These are phyloP conservation scores for Colletotrichum sp. DNA, from an alignment of 2,329 filamentous ascomycete genomes.

Conservation along the genomic window DNA sequence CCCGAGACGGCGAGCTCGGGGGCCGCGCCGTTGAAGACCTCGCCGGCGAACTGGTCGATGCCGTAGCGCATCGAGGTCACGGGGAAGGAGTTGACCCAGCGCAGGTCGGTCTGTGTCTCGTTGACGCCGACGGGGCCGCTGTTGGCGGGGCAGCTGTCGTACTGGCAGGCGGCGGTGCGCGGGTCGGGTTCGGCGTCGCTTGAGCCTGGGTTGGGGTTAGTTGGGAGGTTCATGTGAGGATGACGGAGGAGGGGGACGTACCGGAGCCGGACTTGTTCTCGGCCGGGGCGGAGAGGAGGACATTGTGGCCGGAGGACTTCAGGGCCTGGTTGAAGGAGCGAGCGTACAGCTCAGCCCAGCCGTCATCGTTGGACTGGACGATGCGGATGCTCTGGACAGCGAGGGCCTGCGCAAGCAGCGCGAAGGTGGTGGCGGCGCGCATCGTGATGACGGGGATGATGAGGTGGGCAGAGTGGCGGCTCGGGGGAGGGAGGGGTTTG, in stretches of 20 bases:
- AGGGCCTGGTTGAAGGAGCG: slow-evolving; percentile 64
- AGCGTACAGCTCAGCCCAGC: slow-evolving; percentile 74
- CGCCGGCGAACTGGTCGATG: slow-evolving; percentile 59
- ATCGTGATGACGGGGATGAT: neutral
- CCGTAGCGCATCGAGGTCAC: slow-evolving; percentile 69
- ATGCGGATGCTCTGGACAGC: slow-evolving; percentile 49
- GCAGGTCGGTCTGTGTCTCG: slow-evolving; percentile 59
- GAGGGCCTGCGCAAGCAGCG: slow-evolving; percentile 14
- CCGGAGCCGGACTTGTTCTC: slow-evolving; percentile 66
- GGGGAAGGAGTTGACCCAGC: slow-evolving; percentile 76
- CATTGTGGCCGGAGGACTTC: slow-evolving; percentile 59
- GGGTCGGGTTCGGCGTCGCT: slow-evolving; percentile 46
- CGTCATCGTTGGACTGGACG: slow-evolving; percentile 74
- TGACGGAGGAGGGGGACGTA: neutral
- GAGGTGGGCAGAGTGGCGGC: neutral
- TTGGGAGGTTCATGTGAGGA: neutral
- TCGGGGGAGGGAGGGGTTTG: neutral
- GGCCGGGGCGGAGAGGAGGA: slow-evolving; percentile 70
- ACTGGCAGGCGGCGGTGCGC: slow-evolving; percentile 61
- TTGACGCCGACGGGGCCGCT: slow-evolving; percentile 64
- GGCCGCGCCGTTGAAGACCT: slow-evolving; percentile 54
- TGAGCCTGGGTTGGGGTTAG: slow-evolving; percentile 49
- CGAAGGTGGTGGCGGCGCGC: slow-evolving; percentile 6
- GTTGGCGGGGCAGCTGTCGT: slow-evolving; percentile 62
- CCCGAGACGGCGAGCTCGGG: slow-evolving; percentile 71